Conservation (phyloP, 495 filamentous ascomycete genomes). For the Hamigera avellanea region DNA sequence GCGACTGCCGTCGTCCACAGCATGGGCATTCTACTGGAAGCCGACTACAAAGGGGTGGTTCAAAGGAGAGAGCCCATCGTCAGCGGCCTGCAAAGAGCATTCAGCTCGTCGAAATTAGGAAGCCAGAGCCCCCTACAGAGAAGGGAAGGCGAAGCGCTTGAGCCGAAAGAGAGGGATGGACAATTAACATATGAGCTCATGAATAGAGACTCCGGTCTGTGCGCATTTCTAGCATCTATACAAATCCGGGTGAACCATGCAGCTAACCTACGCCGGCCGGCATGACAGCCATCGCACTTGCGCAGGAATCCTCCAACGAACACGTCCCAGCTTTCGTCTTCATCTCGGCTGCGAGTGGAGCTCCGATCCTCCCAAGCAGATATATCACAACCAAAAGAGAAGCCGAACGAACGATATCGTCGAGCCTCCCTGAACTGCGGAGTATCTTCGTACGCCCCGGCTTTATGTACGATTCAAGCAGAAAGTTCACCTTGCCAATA, state of each 20-base stretch:
- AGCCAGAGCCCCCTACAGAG: slow-evolving; percentile 56
- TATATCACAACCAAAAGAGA: slow-evolving; percentile 91
- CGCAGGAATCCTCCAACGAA: slow-evolving; percentile 57
- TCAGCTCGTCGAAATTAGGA: slow-evolving; percentile 51
- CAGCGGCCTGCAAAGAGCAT: slow-evolving; percentile 63
- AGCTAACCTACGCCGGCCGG: slow-evolving; percentile 10
- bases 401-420: slow-evolving; percentile 68
- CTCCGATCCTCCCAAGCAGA: slow-evolving; percentile 66
- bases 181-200: slow-evolving; percentile 95
- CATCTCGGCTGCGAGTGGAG: slow-evolving; percentile 78
- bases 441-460: slow-evolving; percentile 73
- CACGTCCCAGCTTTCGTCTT: slow-evolving; percentile 65
- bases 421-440: slow-evolving; percentile 60
- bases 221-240: neutral
- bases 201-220: slow-evolving; percentile 74
- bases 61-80: slow-evolving; percentile 68
- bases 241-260: neutral
- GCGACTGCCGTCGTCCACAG: slow-evolving; percentile 82
- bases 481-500: slow-evolving; percentile 73
- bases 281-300: slow-evolving; percentile 57
- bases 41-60: slow-evolving; percentile 92
- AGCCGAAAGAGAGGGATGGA: slow-evolving; percentile 51
- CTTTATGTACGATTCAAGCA: slow-evolving; percentile 77
- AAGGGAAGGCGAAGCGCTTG: slow-evolving; percentile 43
- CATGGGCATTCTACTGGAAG: slow-evolving; percentile 94